Evolutionary conservation across 169 alveolate species (phyloP).

Genomic region (Eimeria sp.): DNA sequence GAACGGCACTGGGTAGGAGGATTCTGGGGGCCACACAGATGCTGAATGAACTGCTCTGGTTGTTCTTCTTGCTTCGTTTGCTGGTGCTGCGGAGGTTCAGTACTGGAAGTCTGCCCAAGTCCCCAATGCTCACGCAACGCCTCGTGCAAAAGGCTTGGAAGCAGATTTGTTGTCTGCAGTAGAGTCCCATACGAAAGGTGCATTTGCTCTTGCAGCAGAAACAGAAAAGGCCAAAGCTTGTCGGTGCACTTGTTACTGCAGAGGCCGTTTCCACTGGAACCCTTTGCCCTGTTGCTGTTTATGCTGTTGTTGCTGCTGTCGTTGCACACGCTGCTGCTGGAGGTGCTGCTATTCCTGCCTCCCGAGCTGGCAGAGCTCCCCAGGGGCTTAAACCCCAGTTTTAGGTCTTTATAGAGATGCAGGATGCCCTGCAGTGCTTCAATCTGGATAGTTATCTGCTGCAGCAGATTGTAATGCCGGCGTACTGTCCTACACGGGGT

Average conservation of each 20-base stretch:
- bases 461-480: not conserved
- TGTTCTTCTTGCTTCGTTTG: not conserved
- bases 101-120: not conserved
- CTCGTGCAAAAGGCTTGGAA: constrained; percentile 3
- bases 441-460: not conserved
- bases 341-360: not conserved
- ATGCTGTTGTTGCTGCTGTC: constrained; percentile 11
- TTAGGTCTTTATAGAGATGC: not conserved
- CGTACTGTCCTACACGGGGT: not conserved
- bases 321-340: not conserved
- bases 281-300: not conserved
- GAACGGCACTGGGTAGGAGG: not conserved
- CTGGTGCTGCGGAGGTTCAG: not conserved
- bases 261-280: not conserved
- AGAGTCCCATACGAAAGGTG: constrained; percentile 13
- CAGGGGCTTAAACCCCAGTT: not conserved
- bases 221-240: constrained; percentile 27
- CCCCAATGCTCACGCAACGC: not conserved
- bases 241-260: not conserved
- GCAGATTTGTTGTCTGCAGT: constrained; percentile 10
- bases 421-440: constrained; percentile 7
- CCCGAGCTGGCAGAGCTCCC: not conserved
- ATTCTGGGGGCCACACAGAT: not conserved
- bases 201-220: constrained; percentile 2
- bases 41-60: not conserved